Base-by-base conservation (phyloP, 164 flowering plant species). In the Sextonia rubra region DNA sequence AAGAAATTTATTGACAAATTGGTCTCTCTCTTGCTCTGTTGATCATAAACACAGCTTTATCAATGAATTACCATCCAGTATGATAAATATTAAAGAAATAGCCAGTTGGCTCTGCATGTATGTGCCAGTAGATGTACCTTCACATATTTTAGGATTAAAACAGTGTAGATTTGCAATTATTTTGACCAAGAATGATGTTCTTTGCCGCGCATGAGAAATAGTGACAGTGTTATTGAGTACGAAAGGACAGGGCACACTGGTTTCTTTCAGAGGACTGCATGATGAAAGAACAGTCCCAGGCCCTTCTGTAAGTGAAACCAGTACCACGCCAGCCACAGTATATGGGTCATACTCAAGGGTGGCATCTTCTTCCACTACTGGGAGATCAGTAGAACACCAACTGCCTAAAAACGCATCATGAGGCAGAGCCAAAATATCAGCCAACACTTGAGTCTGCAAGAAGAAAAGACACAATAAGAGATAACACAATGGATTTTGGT, bases 121-220 rank as follows among this genome's bases (percentile, higher is more conserved):
- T 64, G 30, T 29, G 20, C 7, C 66, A 12, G 30, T 37, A 29
- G 62, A 37, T 24, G 3, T 75, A 96, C 99, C 99, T 89, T 88
- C 88, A 78, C 99, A 96, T 12, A 96, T 86, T 71, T 79, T 83
- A 56, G 97, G 98, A 76, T 90, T 88, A 86, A 89, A 93, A 77
- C 97, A 96, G 67, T 93, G 98, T 63, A 96, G 97, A 81, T 96
- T 93, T 75, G 99, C 99, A 72, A 96, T 87, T 64, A 93, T 81
- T 91, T 96, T 96, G 78, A 96, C 90, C 83, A 96, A 80, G 58
- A 96, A 82, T 17, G 99, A 85, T 76, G 97, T 88, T 80, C 91
- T 92, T 77, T 90, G 93, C 84, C 88, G 98, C n/a, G 91, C 87
- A 85, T 88, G 91, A 9, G 89, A 80, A 76, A 85, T 75, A 73